Conservation (phyloP, 129 eudicot species). For the Deinandra increscens region DNA sequence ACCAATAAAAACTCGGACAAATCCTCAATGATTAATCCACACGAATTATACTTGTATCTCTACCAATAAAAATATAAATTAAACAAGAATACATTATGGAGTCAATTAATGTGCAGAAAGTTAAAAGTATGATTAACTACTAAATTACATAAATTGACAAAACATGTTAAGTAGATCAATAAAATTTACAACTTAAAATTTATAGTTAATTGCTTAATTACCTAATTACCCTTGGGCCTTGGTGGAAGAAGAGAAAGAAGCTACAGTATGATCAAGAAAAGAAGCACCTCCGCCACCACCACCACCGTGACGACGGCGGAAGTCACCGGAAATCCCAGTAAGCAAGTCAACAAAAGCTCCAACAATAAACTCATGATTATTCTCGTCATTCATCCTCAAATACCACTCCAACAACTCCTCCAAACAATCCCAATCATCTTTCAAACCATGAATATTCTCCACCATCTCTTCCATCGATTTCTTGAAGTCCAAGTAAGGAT, state of each 20-base stretch:
- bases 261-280: slow-evolving; percentile 22
- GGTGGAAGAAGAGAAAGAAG: slow-evolving; percentile 47
- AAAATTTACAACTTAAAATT: background rate
- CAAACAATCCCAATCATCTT: slow-evolving; percentile 79
- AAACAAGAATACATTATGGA: background rate
- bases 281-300: slow-evolving; percentile 11
- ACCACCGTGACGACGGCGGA: background rate
- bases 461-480: slow-evolving; percentile 92
- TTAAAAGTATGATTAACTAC: background rate
- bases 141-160: background rate
- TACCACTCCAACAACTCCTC: slow-evolving; percentile 83
- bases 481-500: slow-evolving; percentile 82
- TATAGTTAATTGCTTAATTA: background rate
- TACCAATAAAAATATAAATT: background rate
- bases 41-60: background rate
- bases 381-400: slow-evolving; percentile 70
- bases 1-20: no score
- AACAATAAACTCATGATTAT: slow-evolving; percentile 63
- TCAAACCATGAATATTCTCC: slow-evolving; percentile 57
- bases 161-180: background rate
- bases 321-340: slow-evolving; percentile 26
- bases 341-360: slow-evolving; percentile 88
- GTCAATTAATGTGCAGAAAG: background rate
- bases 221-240: slow-evolving; percentile 32
- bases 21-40: background rate